These are phyloP conservation scores for Verticillium albo-atrum DNA, from an alignment of 2,329 filamentous ascomycete genomes.

Conservation along the genomic window DNA sequence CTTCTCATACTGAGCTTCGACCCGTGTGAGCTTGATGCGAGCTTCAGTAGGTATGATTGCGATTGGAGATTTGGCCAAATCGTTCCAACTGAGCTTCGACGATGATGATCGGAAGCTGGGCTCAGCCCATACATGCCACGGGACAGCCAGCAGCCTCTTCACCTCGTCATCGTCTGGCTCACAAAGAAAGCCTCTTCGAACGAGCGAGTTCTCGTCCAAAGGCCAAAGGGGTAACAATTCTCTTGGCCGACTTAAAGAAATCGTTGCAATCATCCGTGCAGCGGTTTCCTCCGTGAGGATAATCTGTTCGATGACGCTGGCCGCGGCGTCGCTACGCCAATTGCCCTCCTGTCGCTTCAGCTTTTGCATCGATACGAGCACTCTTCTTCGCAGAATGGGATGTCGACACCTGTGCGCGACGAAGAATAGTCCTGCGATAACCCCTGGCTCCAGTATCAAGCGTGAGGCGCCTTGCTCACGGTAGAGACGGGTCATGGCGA, in stretches of 20 bases:
- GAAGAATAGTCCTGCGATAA: constrained; percentile 16
- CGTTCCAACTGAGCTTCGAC: not conserved
- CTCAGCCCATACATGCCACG: not conserved
- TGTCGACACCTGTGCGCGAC: constrained; percentile 18
- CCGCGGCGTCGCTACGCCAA: constrained; percentile 18
- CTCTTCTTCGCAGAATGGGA: constrained; percentile 15
- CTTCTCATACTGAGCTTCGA: too few relatives aligned
- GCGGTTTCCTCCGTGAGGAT: constrained; percentile 3
- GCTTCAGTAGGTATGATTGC: too few relatives aligned
- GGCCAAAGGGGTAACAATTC: too few relatives aligned
- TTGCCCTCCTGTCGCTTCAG: constrained; percentile 19
- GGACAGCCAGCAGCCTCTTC: not conserved
- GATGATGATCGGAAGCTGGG: not conserved
- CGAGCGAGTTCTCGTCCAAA: not conserved
- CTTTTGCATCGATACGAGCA: constrained; percentile 13
- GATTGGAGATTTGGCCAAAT: too few relatives aligned
- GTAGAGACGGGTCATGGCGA: not conserved
- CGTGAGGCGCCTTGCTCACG: constrained; percentile 4
- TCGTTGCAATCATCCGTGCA: not conserved
- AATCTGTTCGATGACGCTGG: constrained; percentile 10
- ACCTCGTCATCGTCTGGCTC: not conserved
- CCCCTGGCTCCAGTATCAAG: constrained; percentile 17
- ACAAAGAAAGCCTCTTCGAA: not conserved
- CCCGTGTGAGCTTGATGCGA: too few relatives aligned
- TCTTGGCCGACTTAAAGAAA: too few relatives aligned